Evolutionary conservation across 805 yeast species (phyloP), one percentile per base, ranked within the genome.

Genomic region (Huiozyma sinensis): DNA sequence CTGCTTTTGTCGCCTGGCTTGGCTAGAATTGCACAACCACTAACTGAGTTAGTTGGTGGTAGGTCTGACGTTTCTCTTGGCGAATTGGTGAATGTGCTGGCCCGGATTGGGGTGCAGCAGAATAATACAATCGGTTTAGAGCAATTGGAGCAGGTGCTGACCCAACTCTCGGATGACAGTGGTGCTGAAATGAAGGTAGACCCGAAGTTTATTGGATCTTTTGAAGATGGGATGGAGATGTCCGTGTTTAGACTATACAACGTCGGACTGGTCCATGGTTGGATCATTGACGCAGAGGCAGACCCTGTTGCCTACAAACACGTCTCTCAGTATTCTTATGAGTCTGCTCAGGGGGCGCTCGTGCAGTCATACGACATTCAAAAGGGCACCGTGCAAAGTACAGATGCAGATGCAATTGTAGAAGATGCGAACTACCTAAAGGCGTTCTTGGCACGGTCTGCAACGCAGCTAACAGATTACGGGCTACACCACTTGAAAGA

Each of bases 251-350:
- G 70, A 6, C 64, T 74, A 4, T 83, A 77, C 56, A 77, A 72
- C 31, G 65, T 84, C 6, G 72, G 71, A 10, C 60, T 89, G 36
- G 77, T 77, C 3, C 97, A 90, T 60, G 97, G 95, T 1, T 89
- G 96, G 95, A 67, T 81, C 28, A 66, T 76, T n/a, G 72, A 72
- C 41, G 73, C 72, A 34, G 59, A 56, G 4, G 40, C 41, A 6
- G 64, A 64, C 44, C 57, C 52, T 40, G 54, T 41, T 3, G 71
- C 68, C 33, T 64, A 63, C 44, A 52, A 57, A 17, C 56, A 57
- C 29, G 64, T 75, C 12, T 53, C 67, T 31, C 63, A 58, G 48
- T 71, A 71, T 35, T 73, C 80, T 0, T 76, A 73, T 44, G 89
- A 83, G 49, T 69, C 70, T 2, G 69, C 81, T 7, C 90, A 82